Percentiles rank a stretch among this genome's conserved stretches.
These are phyloP conservation scores for Capronia coronata DNA, from an alignment of 2,329 filamentous ascomycete species.

Conservation along the genomic window DNA sequence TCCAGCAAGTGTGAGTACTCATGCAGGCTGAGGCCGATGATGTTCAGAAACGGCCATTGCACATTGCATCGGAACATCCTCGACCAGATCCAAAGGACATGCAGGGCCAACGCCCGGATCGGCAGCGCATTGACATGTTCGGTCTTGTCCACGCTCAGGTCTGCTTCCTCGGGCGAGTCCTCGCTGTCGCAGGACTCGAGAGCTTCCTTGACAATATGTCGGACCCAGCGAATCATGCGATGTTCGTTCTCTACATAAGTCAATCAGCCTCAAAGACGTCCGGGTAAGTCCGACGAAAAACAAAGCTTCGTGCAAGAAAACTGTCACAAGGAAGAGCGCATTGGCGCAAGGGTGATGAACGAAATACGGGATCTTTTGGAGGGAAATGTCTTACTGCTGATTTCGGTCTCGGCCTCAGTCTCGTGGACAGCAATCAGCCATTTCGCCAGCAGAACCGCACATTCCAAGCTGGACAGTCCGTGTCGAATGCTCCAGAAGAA, in stretches of 20 bases:
- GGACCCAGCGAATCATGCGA: constrained; percentile 2
- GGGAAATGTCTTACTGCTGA: not conserved
- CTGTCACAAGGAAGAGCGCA: no score
- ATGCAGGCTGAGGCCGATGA: constrained; percentile 2
- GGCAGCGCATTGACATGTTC: constrained; percentile 1
- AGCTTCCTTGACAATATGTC: constrained; percentile 4
- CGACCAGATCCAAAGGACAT: constrained; percentile 2
- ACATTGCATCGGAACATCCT: constrained; percentile 5
- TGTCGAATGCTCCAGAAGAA: constrained; percentile 37
- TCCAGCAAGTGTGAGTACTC: not conserved
- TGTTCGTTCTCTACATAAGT: not conserved
- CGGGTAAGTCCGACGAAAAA: not conserved
- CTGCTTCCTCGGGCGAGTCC: constrained; percentile 1
- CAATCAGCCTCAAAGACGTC: not conserved
- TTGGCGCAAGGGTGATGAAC: no score
- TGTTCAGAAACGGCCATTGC: constrained; percentile 5
- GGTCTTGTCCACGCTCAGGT: constrained; percentile 2
- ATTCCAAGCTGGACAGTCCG: constrained; percentile 35
- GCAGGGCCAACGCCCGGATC: not conserved
- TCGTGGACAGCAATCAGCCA: constrained; percentile 32
- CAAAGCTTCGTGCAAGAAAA: no score
- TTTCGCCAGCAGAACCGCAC: constrained; percentile 39
- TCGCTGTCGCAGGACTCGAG: constrained; percentile 5
- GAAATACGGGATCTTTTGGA: not conserved
- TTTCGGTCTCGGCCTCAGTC: not conserved